Percentiles rank a stretch among this genome's conserved stretches.
These are phyloP conservation scores for Fusarium pseudonygamai DNA, from an alignment of 2,329 filamentous ascomycete species.

Conservation along the genomic window DNA sequence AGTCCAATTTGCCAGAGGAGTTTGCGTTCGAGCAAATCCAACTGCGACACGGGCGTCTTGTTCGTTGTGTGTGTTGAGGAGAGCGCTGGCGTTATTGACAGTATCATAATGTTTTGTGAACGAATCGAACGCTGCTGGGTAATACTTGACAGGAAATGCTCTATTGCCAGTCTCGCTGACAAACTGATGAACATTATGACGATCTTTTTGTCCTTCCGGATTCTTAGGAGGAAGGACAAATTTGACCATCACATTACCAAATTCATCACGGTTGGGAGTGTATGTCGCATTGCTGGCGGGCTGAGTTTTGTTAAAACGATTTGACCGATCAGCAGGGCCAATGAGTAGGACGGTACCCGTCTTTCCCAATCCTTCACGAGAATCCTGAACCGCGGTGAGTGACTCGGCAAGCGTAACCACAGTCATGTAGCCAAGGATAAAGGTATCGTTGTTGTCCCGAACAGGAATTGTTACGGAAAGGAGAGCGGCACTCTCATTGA, in stretches of 20 bases:
- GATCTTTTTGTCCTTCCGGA: slow-evolving; percentile 51
- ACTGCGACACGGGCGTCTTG: slow-evolving; percentile 75
- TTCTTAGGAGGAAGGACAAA: slow-evolving; percentile 68
- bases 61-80: slow-evolving; percentile 78
- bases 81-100: slow-evolving; percentile 74
- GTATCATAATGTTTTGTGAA: slow-evolving; percentile 61
- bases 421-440: slow-evolving; percentile 85
- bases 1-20: slow-evolving; percentile 79
- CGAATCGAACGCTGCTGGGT: slow-evolving; percentile 69
- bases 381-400: slow-evolving; percentile 69
- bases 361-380: slow-evolving; percentile 73
- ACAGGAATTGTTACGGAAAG: slow-evolving; percentile 85
- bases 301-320: slow-evolving; percentile 64
- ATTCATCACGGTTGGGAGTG: slow-evolving; percentile 48
- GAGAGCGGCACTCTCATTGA: slow-evolving; percentile 79
- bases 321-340: slow-evolving; percentile 72
- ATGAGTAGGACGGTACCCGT: slow-evolving; percentile 77
- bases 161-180: slow-evolving; percentile 53
- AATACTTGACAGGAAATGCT: slow-evolving; percentile 68
- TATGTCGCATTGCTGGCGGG: slow-evolving; percentile 60
- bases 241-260: slow-evolving; percentile 59
- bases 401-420: slow-evolving; percentile 75
- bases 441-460: slow-evolving; percentile 66
- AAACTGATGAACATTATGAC: slow-evolving; percentile 54
- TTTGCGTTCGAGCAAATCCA: slow-evolving; percentile 79